Evolutionary conservation across 345 rosid species (phyloP).

Genomic region (Rhodamnia argentea): DNA sequence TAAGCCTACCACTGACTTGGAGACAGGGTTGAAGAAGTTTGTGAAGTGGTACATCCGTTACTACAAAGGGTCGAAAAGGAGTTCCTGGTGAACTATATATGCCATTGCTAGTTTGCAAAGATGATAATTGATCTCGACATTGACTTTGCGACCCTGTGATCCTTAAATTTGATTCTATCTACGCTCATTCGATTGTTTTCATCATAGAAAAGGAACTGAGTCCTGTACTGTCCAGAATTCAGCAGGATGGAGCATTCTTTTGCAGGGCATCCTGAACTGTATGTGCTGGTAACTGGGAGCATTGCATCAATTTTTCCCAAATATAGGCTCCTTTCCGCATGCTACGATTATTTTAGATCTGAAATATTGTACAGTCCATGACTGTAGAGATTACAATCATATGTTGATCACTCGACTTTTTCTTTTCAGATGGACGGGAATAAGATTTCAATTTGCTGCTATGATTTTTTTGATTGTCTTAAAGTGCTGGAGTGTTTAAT

Average conservation of each 20-base stretch:
- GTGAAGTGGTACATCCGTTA: constrained; percentile 7
- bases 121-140: background rate
- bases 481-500: background rate
- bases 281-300: background rate
- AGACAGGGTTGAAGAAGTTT: constrained; percentile 11
- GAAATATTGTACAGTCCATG: background rate
- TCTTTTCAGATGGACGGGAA: background rate
- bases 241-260: background rate
- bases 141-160: background rate
- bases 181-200: background rate
- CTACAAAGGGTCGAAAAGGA: background rate
- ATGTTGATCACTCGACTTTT: background rate
- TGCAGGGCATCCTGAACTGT: background rate
- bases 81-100: background rate
- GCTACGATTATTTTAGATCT: background rate
- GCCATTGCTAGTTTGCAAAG: background rate
- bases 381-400: background rate
- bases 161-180: background rate
- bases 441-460: background rate
- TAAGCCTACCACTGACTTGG: constrained; percentile 4
- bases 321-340: background rate
- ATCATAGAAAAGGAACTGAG: background rate
- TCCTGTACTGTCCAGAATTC: background rate
- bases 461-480: background rate
- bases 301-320: background rate